Evolutionary conservation across 495 filamentous ascomycete species (phyloP).

Genomic region (Monascus purpureus): DNA sequence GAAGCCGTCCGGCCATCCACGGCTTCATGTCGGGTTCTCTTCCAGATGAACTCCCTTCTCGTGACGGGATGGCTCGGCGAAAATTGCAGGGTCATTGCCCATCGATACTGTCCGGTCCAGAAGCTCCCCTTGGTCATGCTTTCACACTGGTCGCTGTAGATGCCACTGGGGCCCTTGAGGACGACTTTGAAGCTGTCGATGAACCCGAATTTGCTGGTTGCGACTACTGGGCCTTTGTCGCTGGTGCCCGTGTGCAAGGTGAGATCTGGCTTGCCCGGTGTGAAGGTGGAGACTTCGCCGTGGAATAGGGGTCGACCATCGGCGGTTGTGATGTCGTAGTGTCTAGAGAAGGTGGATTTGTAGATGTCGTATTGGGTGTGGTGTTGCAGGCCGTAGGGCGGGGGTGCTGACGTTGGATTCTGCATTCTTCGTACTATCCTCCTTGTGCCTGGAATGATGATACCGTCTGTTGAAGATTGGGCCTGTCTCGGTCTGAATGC

Average conservation of each 20-base stretch:
- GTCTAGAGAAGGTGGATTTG: background rate
- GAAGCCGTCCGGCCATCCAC: background rate
- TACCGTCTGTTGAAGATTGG: no score
- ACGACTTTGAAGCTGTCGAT: background rate
- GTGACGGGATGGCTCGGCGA: background rate
- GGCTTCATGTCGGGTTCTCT: constrained; percentile 1
- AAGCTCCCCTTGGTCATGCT: background rate
- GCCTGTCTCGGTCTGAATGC: no score
- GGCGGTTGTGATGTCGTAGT: background rate
- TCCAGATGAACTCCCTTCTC: constrained; percentile 1
- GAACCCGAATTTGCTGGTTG: background rate
- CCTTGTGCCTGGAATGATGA: no score
- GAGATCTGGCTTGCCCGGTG: background rate
- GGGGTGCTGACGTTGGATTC: no score
- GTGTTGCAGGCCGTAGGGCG: no score
- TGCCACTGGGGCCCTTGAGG: background rate
- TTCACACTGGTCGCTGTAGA: background rate
- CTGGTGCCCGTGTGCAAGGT: background rate
- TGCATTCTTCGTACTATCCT: no score
- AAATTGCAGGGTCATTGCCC: background rate
- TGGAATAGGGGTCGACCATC: background rate
- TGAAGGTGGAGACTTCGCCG: background rate
- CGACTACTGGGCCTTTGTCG: background rate
- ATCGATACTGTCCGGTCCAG: background rate
- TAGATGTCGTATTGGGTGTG: background rate